These are phyloP conservation scores for Stipa capillata DNA, from an alignment of 176 grass and related monocot species.

Conservation along the genomic window DNA sequence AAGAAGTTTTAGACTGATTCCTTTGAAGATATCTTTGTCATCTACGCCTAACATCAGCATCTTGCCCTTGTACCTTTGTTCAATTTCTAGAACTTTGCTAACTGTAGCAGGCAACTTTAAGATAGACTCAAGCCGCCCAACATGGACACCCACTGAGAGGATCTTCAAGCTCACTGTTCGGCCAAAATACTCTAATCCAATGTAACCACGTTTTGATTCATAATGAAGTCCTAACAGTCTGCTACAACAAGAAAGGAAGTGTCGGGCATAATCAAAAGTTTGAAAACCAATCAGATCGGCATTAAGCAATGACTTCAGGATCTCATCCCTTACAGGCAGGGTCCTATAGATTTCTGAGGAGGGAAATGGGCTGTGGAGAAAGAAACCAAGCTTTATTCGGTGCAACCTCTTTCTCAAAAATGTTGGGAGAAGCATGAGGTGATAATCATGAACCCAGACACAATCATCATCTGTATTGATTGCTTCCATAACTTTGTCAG, in stretches of 20 bases:
- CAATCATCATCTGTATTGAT: slow-evolving; percentile 84
- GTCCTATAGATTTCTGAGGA: slow-evolving; percentile 89
- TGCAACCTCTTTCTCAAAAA: slow-evolving; percentile 74
- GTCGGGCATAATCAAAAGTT: slow-evolving; percentile 83
- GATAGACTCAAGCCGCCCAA: slow-evolving; percentile 52
- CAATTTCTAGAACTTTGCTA: slow-evolving; percentile 61
- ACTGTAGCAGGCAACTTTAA: slow-evolving; percentile 57
- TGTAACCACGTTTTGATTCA: slow-evolving; percentile 81
- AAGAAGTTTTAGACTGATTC: slow-evolving; percentile 79
- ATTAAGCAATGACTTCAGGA: slow-evolving; percentile 75
- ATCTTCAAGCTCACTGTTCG: slow-evolving; percentile 77
- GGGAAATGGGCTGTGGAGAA: too few species aligned
- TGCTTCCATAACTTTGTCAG: slow-evolving; percentile 81
- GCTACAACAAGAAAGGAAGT: slow-evolving; percentile 86
- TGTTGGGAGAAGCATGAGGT: slow-evolving; percentile 90
- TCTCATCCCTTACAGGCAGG: slow-evolving; percentile 82
- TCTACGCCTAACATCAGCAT: slow-evolving; percentile 73
- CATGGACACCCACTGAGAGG: slow-evolving; percentile 71
- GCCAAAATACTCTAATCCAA: slow-evolving; percentile 79
- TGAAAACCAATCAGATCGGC: slow-evolving; percentile 92
- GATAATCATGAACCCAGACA: slow-evolving; percentile 97
- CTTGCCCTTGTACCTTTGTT: slow-evolving; percentile 51
- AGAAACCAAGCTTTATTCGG: too few species aligned
- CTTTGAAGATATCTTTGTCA: slow-evolving; percentile 92
- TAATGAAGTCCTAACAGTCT: slow-evolving; percentile 73